A percentile compares a stretch with the other conserved stretches of the same genome.
Evolutionary conservation across 2,329 filamentous ascomycete species (phyloP).

Genomic region (Arthrobotrys entomopaga): DNA sequence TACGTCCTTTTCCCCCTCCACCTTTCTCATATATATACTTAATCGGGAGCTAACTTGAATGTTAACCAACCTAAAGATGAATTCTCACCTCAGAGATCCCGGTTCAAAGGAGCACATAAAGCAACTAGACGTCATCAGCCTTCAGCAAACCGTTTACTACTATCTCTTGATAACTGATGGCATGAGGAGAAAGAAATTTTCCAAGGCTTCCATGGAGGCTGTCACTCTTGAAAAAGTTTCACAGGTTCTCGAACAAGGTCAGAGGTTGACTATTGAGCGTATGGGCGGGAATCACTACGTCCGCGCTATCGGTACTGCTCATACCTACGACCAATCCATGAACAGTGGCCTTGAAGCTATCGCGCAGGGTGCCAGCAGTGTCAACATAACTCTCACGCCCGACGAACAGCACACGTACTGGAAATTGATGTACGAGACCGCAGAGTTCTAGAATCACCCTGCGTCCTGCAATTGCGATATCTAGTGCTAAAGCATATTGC

Average conservation of each 20-base stretch:
- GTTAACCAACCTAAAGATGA: conserved; percentile 14
- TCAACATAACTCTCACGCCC: conserved; percentile 8
- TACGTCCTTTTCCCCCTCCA: background rate
- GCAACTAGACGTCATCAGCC: conserved; percentile 2
- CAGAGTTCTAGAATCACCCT: conserved; percentile 32
- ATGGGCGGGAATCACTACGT: conserved; percentile 11
- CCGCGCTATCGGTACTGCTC: conserved; percentile 31
- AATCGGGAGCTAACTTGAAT: background rate
- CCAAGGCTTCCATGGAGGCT: conserved; percentile 7
- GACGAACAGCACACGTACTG: conserved; percentile 31
- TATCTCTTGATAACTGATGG: conserved; percentile 27
- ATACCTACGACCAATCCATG: conserved; percentile 34
- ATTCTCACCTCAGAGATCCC: conserved; percentile 5
- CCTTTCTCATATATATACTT: too few relatives aligned
- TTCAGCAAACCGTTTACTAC: conserved; percentile 47
- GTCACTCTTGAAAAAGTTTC: conserved; percentile 31
- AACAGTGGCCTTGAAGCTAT: conserved; percentile 19
- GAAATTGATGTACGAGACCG: conserved; percentile 26
- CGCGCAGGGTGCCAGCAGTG: background rate
- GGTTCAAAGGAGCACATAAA: conserved; percentile 45
- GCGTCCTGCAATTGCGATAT: conserved; percentile 24
- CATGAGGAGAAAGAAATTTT: conserved; percentile 26
- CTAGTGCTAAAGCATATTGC: too few relatives aligned
- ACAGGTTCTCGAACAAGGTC: conserved; percentile 36
- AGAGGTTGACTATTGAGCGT: conserved; percentile 35